Base-by-base conservation (phyloP, 106 monocot genomes). In the Acanthochlamys bracteata region DNA sequence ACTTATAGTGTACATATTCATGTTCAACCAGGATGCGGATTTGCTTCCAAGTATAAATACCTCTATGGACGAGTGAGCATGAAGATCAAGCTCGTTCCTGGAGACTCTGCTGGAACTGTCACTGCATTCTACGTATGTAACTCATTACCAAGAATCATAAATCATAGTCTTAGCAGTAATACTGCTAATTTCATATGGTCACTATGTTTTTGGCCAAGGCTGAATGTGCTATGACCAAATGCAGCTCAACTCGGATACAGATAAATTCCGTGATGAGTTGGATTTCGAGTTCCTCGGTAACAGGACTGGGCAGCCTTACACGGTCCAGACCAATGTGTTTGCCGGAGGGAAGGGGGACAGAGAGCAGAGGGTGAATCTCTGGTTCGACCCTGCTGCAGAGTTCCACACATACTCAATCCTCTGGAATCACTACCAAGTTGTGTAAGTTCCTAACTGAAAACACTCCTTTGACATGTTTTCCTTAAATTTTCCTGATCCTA, bases 231-330 rank as follows among this genome's bases (percentile, higher is more conserved):
- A 59, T 40, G 41, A n/a, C 0, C 2, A 20, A 22, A 16, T 45
- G 10, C 23, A 68, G 68, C 55, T 68, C 24, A 68, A 68, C 17
- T 68, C 68, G 0, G 68, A 68, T 42, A 68, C 68, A 8, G 58
- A 58, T 56, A 68, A 41, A 0, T 11, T 68, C n/a, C 79, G 72
- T 19, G 85, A 85, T 13, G 85, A 85, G 53, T 61, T 85, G 8
- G 85, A 85, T 53, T 81, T 85, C 26, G 81, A 85, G 75, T 85
- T 85, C 69, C 56, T 85, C 15, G 81, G 85, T 22, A 85, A 85
- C 45, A 25, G 70, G 11, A 67, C 57, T 17, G 81, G 85, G 11
- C 65, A 81, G 13, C 81, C 85, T 9, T 78, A 85, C 57, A 85
- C 81, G n/a, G 62, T 85, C 4, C 85, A 85, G 62, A 85, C 85